Base-by-base conservation (phyloP, 306 rosid genomes). In the Prunus padus region DNA sequence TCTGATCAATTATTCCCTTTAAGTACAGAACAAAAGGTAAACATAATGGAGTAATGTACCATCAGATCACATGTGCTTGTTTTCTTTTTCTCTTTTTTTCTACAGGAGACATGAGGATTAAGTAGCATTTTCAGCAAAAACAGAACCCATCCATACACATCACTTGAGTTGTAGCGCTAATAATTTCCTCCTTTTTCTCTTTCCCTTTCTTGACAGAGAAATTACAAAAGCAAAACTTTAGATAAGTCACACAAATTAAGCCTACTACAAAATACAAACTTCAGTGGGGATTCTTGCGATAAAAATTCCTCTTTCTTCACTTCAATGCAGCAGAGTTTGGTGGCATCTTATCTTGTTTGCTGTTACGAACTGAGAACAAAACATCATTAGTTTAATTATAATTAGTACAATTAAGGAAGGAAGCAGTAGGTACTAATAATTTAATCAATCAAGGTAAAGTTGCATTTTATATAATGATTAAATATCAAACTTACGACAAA, bases 401-500 rank as follows among this genome's bases (percentile, higher is more conserved):
- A 71, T 52, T 33, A 73, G 30, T 26, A 45, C 16, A 62, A n/a
- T n/a, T n/a, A n/a, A 9, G 42, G 42, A 37, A 28, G 66, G 66
- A 61, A 26, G 22, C 66, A 61, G 11, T 1, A 61, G 12, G 42
- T 13, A 28, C 2, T 61, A 10, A 8, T 61, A 18, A 16, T 12
- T 19, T 19, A 52, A n/a, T 26, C 55, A 45, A 65, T 33, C 3
- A 71, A 64, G 49, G 8, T 59, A 4, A 15, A 22, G n/a, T 8
- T 55, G 33, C 18, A 22, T 44, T 12, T 18, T 26, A 31, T 22
- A 1, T 9, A 26, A 1, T 28, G 42, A 61, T 7, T 16, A 3
- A 18, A 19, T 30, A 60, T 70, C 22, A 14, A 79, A 86, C 94
- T 89, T 71, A 94, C 94, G 77, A 65, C 89, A 75, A 81, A 89